Evolutionary conservation across 2,329 filamentous ascomycete species (phyloP), one percentile per base, ranked within the genome.

Genomic region (Colletotrichum limetticola): DNA sequence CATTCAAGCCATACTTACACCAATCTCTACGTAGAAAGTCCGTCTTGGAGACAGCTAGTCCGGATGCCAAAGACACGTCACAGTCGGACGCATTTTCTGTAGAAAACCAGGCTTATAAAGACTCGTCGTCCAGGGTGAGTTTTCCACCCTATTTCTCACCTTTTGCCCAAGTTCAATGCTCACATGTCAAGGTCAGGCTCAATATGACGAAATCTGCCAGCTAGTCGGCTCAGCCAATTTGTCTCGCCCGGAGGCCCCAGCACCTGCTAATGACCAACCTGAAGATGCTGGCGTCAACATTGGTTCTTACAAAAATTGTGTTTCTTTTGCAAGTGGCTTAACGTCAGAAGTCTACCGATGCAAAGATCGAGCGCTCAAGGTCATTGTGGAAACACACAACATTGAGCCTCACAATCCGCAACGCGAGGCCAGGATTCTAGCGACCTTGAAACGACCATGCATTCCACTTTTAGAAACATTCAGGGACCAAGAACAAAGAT

Each of bases 271-370:
- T 22, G 52, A 72, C 3, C 67, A 68, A 24, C 30, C 49, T 6
- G 75, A 76, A 16, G 69, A 75, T 56, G 77, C 79, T 2, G 86
- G 85, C 11, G 80, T 87, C 55, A 80, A 81, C 37, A 91, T 92
- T 70, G 91, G 90, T 9, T 32, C 80, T 5, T 91, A 91, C 75
- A 57, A 75, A 22, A 82, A 86, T 72, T 93, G 91, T 78, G 82
- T 83, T 30, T 86, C 87, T 75, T 78, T 92, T n/a, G 86, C 86
- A 58, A 85, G 86, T 75, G 97, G 97, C 24, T 86, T 96, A 14
- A 97, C 95, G 74, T 97, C 96, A 22, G 90, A 92, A 68, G 91
- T 99, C 63, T 98, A 95, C 84, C 92, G 92, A 77, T 91, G 91
- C 53, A 83, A 80, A 26, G 77, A 83, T 65, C 84, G 85, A 22